Evolutionary conservation across 768 basidiomycete species (phyloP), one percentile per base, ranked within the genome.

Genomic region (Leccinum boreale): DNA sequence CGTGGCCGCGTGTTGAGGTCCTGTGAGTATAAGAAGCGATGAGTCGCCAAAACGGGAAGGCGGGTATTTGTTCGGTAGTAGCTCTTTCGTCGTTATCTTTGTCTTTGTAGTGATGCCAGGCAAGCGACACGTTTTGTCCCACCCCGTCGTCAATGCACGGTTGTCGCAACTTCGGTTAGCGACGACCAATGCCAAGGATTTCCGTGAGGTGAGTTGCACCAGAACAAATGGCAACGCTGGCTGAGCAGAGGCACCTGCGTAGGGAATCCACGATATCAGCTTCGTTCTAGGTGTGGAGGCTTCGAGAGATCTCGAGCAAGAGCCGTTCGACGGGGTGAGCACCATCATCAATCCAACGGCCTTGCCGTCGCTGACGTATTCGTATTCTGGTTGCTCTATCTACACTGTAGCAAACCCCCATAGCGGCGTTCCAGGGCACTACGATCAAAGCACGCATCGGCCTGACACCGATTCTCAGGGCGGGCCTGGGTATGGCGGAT

Each of bases 401-500:
- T 28, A n/a, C 42, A 39, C 54, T 14, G 52, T 49, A 91, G 92
- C 72, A 85, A 78, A 87, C 92, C 0, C 95, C 96, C 1, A 77
- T 98, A 15, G 86, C 83, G 2, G 71, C 83, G 3, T 98, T 93
- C 75, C 87, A 79, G 17, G 96, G 95, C 23, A 83, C 84, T 4
- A 73, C 69, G 24, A 81, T 98, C 71, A 89, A 87, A 63, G 83
- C 88, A 8, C 81, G 84, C 48, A 82, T 98, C 53, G 96, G 92
- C 5, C 74, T 98, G 54, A 87, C 92, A 3, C 96, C 96, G 42
- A 92, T 98, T 65, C 78, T 98, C 56, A 85, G 96, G 39, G 96
- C 96, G 29, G 96, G 96, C 5, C 75, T 95, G 61, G 93, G 94
- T 17, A 95, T 98, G 93, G 83, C 89, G 1, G 92, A 96, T 64